Conservation (phyloP, 768 basidiomycete genomes). For the Collybiopsis confluens region DNA sequence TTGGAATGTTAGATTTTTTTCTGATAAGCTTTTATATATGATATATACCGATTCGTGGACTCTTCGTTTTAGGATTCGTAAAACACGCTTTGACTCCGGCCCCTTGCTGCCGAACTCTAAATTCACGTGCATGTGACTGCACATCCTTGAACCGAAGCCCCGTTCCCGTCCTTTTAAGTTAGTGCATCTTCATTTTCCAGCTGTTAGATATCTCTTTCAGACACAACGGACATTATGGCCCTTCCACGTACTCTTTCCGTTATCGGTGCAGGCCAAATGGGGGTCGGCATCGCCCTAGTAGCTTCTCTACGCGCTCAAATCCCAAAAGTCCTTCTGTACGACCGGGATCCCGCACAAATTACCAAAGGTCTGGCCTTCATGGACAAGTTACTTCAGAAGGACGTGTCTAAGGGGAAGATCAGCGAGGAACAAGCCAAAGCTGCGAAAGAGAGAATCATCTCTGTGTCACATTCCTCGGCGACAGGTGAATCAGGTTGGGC, state of each 20-base stretch:
- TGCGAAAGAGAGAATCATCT: slow-evolving; percentile 57
- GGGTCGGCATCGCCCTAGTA: slow-evolving; percentile 88
- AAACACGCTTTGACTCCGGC: too few species aligned
- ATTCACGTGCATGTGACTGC: too few species aligned
- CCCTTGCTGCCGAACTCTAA: too few species aligned
- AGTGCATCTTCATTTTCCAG: too few species aligned
- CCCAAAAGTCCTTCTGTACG: slow-evolving; percentile 73
- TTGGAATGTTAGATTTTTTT: too few species aligned
- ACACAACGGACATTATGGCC: too few species aligned
- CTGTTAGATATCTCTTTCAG: too few species aligned
- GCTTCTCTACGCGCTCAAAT: slow-evolving; percentile 82
- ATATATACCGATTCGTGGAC: too few species aligned
- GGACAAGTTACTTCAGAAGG: slow-evolving; percentile 84
- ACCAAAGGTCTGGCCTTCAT: slow-evolving; percentile 67
- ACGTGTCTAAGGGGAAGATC: slow-evolving; percentile 79
- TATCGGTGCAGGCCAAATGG: slow-evolving; percentile 85
- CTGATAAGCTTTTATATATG: too few species aligned
- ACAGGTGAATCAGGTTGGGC: neutral
- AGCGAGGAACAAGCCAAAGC: slow-evolving; percentile 67
- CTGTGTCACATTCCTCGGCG: slow-evolving; percentile 19
- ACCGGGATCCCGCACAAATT: slow-evolving; percentile 72
- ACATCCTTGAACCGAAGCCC: too few species aligned
- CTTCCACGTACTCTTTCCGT: slow-evolving; percentile 58
- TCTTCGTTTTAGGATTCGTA: too few species aligned
- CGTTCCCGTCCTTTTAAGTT: too few species aligned